A percentile compares a stretch with the other conserved stretches of the same genome.
Evolutionary conservation across 441 rosid genomes (phyloP).

Genomic region (Populus hybrid): DNA sequence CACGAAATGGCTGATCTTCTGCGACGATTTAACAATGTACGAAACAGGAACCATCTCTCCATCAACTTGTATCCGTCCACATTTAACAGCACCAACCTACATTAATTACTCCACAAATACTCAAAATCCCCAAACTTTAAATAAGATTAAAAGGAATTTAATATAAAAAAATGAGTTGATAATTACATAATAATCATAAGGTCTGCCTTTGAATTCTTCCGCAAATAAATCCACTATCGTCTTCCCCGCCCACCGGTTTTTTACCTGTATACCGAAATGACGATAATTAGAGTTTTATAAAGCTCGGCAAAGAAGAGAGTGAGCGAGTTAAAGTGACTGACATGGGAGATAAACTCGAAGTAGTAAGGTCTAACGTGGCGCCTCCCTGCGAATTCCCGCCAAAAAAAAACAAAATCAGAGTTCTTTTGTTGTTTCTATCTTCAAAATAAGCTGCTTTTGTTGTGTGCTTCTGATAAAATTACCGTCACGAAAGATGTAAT

Average conservation of each 20-base stretch:
- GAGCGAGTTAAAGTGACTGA: conserved; percentile 25
- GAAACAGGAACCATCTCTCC: conserved; percentile 74
- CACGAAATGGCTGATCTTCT: conserved; percentile 86
- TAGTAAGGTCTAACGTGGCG: conserved; percentile 83
- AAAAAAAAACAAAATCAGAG: conserved; percentile 3
- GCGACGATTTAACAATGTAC: conserved; percentile 63
- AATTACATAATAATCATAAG: conserved; percentile 77
- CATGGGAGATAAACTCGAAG: conserved; percentile 91
- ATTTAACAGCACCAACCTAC: conserved; percentile 78
- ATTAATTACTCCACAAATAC: conserved; percentile 8
- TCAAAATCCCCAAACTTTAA: neutral
- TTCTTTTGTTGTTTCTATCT: neutral
- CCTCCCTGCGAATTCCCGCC: conserved; percentile 54
- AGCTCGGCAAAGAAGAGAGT: conserved; percentile 11
- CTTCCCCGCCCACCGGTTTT: conserved; percentile 90
- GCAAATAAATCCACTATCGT: conserved; percentile 85
- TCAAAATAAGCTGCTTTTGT: neutral
- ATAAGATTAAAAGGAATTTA: no score
- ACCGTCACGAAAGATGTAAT: conserved; percentile 73
- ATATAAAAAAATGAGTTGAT: neutral
- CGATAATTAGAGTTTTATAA: conserved; percentile 14
- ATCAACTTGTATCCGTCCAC: conserved; percentile 85
- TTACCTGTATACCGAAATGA: conserved; percentile 44
- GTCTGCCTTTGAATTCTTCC: conserved; percentile 81
- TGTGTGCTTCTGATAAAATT: neutral